Conservation (phyloP, 371 early-diverging fungal genomes). For the Umbelopsis sp. region DNA sequence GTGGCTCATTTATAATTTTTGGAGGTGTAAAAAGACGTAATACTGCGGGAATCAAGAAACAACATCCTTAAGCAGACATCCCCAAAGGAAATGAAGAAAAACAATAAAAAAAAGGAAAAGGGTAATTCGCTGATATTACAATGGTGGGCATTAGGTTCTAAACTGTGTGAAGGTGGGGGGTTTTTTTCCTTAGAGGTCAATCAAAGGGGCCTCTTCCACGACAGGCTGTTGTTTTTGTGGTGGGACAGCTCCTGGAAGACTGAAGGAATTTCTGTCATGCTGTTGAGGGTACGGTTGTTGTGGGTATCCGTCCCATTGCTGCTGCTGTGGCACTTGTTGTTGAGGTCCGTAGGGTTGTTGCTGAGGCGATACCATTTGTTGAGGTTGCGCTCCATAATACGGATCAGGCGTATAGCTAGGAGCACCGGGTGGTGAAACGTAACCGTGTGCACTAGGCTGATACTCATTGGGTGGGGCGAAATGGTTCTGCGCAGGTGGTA, state of each 20-base stretch:
- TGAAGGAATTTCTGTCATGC: background rate
- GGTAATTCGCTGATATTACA: conserved; percentile 3
- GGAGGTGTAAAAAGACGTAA: background rate
- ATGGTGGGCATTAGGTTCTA: background rate
- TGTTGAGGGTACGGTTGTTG: conserved; percentile 9
- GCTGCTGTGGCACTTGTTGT: conserved; percentile 26
- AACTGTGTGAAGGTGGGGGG: background rate
- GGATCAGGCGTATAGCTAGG: conserved; percentile 19
- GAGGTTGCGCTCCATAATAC: conserved; percentile 20
- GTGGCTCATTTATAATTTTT: background rate
- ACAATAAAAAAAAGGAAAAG: background rate
- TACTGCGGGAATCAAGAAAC: too few relatives aligned
- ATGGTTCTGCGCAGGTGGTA: conserved; percentile 24
- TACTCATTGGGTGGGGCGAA: conserved; percentile 26
- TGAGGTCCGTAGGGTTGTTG: background rate
- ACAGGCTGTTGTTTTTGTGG: conserved; percentile 28
- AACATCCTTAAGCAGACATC: background rate
- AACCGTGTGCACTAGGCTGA: conserved; percentile 14
- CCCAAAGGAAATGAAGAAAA: background rate
- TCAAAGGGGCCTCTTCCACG: conserved; percentile 56
- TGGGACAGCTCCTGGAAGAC: background rate
- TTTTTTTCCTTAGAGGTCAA: conserved; percentile 47
- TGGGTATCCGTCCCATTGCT: conserved; percentile 19
- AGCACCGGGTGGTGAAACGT: conserved; percentile 20
- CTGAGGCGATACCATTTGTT: conserved; percentile 21